Percentiles rank a stretch among this genome's conserved stretches.
phyloP scores from a whole-genome alignment of 2,329 filamentous ascomycete species.

The Echinosphaeria canescens region DNA sequence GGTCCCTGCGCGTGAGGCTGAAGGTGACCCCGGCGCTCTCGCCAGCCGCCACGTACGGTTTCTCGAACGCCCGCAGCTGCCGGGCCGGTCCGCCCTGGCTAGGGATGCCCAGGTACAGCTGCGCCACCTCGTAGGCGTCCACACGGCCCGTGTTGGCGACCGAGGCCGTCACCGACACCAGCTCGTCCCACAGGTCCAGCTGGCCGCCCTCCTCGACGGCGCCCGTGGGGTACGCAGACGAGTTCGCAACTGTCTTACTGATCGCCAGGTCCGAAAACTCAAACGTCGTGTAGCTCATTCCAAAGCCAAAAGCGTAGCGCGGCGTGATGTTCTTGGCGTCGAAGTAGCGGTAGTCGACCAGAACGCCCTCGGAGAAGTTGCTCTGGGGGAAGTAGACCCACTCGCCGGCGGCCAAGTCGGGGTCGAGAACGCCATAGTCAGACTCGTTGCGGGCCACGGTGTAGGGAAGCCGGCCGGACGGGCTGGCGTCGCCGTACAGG shows the following conservation, averaged over 20 bases:
- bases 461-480: slow-evolving; percentile 37
- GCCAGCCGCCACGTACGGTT: slow-evolving; percentile 25
- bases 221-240: slow-evolving; percentile 15
- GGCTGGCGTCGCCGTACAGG: slow-evolving; percentile 32
- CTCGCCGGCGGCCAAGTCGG: slow-evolving; percentile 20
- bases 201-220: slow-evolving; percentile 19
- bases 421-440: slow-evolving; percentile 26
- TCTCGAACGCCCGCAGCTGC: slow-evolving; percentile 46
- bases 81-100: slow-evolving; percentile 18
- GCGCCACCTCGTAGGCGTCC: slow-evolving; percentile 22
- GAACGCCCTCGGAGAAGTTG: slow-evolving; percentile 26
- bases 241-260: slow-evolving; percentile 10
- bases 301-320: slow-evolving; percentile 32
- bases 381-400: slow-evolving; percentile 28
- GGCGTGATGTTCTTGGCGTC: slow-evolving; percentile 23
- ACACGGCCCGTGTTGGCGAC: slow-evolving; percentile 19
- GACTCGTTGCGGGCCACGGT: slow-evolving; percentile 32
- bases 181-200: slow-evolving; percentile 21
- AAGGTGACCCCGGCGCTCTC: slow-evolving; percentile 23
- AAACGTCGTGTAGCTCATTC: slow-evolving; percentile 32
- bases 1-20: slow-evolving; percentile 34
- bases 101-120: slow-evolving; percentile 23
- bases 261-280: slow-evolving; percentile 16
- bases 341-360: slow-evolving; percentile 32
- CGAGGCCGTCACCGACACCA: slow-evolving; percentile 15